phyloP scores from a whole-genome alignment of 2,329 filamentous ascomycete genomes.

The Teratosphaeriaceae sp. region DNA sequence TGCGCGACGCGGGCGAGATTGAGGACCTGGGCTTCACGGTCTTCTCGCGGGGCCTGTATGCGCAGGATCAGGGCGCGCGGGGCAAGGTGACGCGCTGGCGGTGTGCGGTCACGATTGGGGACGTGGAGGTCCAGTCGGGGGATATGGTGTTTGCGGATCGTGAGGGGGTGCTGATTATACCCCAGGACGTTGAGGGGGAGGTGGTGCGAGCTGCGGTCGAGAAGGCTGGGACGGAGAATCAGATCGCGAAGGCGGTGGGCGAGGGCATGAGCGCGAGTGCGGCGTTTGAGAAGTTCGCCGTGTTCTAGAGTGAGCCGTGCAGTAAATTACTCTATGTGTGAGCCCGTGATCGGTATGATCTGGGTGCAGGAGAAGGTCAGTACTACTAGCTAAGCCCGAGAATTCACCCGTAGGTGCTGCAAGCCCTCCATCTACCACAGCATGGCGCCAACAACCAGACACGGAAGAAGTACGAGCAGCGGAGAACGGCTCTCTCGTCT shows the following conservation, averaged over 20 bases:
- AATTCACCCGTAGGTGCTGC: too few species aligned
- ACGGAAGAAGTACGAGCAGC: too few species aligned
- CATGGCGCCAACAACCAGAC: too few species aligned
- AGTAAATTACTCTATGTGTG: too few species aligned
- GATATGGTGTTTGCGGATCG: conserved; percentile 5
- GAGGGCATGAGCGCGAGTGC: conserved; percentile 1
- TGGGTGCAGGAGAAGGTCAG: too few species aligned
- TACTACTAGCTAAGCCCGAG: too few species aligned
- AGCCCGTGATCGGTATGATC: too few species aligned
- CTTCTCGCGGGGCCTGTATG: conserved; percentile 6
- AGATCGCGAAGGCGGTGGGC: neutral
- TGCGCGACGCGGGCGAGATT: conserved; percentile 3
- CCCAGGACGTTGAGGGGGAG: neutral
- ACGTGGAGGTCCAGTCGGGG: neutral
- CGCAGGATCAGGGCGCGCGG: conserved; percentile 4
- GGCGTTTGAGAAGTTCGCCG: conserved; percentile 1
- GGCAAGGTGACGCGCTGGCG: conserved; percentile 1
- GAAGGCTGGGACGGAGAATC: conserved; percentile 4
- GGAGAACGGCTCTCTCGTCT: too few species aligned
- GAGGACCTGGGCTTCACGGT: conserved; percentile 3
- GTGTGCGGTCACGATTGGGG: conserved; percentile 2
- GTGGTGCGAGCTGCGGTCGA: neutral
- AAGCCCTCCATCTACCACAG: too few species aligned
- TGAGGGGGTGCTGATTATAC: conserved; percentile 3
- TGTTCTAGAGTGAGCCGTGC: too few species aligned